These are phyloP conservation scores for Trametes maxima DNA, from an alignment of 768 basidiomycete species.

Conservation along the genomic window DNA sequence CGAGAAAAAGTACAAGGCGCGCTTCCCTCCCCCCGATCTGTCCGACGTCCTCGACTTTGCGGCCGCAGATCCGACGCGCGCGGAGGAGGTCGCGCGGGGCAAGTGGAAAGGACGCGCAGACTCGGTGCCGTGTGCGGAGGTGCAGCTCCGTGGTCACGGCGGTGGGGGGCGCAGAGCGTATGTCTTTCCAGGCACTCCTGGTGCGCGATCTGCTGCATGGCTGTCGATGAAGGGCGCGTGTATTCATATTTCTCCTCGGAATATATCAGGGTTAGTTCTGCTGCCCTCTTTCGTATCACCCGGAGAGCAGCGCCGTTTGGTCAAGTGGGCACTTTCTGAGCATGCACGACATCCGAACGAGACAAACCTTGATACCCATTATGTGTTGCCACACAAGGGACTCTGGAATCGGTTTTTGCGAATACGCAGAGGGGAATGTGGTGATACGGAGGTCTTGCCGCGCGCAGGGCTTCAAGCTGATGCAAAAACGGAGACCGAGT, in stretches of 20 bases:
- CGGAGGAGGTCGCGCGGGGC: slow-evolving; percentile 46
- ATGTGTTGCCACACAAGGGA: slow-evolving; percentile 70
- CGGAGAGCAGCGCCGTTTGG: slow-evolving; percentile 65
- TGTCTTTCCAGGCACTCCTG: slow-evolving; percentile 56
- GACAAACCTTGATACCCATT: slow-evolving; percentile 90
- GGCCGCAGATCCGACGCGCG: slow-evolving; percentile 42
- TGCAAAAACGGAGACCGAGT: slow-evolving; percentile 7
- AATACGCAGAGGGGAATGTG: slow-evolving; percentile 34
- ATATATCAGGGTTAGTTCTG: slow-evolving; percentile 72
- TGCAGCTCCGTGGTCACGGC: slow-evolving; percentile 32
- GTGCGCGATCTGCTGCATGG: slow-evolving; percentile 38
- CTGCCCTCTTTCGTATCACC: slow-evolving; percentile 73
- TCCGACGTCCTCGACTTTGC: slow-evolving; percentile 69
- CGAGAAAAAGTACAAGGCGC: slow-evolving; percentile 80
- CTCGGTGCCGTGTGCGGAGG: slow-evolving; percentile 37
- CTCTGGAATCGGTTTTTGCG: slow-evolving; percentile 70
- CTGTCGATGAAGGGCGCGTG: slow-evolving; percentile 9
- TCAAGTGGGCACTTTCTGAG: slow-evolving; percentile 70
- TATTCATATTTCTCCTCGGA: slow-evolving; percentile 22
- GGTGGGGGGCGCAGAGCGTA: slow-evolving; percentile 39
- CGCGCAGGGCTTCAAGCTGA: slow-evolving; percentile 38
- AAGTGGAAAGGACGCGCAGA: slow-evolving; percentile 50
- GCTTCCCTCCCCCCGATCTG: slow-evolving; percentile 78
- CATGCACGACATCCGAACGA: slow-evolving; percentile 83
- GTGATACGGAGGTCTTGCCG: slow-evolving; percentile 45